Evolutionary conservation across 169 alveolate species (phyloP), one percentile per base, ranked within the genome.

Genomic region (Plasmodium gaboni): DNA sequence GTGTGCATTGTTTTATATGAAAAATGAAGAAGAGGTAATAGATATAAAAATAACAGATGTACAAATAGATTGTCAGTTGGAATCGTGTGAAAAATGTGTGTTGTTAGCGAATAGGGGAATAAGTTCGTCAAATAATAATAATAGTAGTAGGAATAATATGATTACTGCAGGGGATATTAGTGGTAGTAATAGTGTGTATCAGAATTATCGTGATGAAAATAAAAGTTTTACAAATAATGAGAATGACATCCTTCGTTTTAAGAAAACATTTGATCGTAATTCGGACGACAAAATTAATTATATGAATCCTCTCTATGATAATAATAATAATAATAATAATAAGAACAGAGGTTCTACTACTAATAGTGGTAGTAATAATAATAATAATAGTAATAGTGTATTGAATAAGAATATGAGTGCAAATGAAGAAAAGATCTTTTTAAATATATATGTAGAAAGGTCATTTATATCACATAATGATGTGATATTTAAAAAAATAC

Each of bases 51-150:
- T 95, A 42, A 91, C 94, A 17, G 97, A 94, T 72, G 95, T 95
- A 2, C 97, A 95, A 50, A 69, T 95, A 61, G 97, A 95, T 70
- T 92, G 93, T 64, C 97, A 95, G 73, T 73, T 94, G 50, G 96
- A 93, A 38, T 89, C 88, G 10, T 74, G 93, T 57, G 89, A 92
- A 19, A 91, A 93, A 9, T 74, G 92, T 53, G 92, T 93, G 13
- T 90, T 94, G 3, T 73, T 94, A 51, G 95, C 93, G 42, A 94
- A 94, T 42, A 76, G 96, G 22, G 85, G 95, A 15, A 89, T 89
- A 48, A 74, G 63, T 38, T 9, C 13, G 17, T 32, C 12, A 10
- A 42, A 42, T 19, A 8, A 44, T 24, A 38, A 32, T 64, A 48
- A 48, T 19, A 32, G 46, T 8, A 48, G 42, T 9, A 65, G 19